A percentile compares a stretch with the other conserved stretches of the same genome.
phyloP scores from a whole-genome alignment of 805 yeast genomes.

The Metschnikowia cerradonensis region DNA sequence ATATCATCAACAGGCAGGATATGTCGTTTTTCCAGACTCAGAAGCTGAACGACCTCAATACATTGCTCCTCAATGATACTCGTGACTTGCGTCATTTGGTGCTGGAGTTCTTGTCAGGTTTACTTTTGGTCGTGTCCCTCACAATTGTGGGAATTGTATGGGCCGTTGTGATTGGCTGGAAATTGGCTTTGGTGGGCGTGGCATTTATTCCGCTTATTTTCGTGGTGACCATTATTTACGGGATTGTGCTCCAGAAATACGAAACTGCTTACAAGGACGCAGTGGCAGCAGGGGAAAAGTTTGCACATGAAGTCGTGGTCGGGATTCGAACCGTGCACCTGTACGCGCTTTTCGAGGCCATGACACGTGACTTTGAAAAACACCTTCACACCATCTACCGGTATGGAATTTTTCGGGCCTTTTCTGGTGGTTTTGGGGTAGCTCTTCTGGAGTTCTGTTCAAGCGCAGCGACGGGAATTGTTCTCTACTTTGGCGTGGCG shows the following conservation, averaged over 20 bases:
- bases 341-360: constrained; percentile 49
- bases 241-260: constrained; percentile 44
- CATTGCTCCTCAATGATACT: constrained; percentile 74
- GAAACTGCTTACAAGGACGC: constrained; percentile 60
- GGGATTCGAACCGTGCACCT: constrained; percentile 64
- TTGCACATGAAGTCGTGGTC: constrained; percentile 47
- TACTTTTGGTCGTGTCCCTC: constrained; percentile 51
- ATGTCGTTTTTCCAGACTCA: constrained; percentile 48
- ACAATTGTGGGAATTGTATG: constrained; percentile 63
- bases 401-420: constrained; percentile 49
- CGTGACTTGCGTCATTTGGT: constrained; percentile 70
- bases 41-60: constrained; percentile 51
- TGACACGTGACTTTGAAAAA: constrained; percentile 34
- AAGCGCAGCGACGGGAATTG: constrained; percentile 60
- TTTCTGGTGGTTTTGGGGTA: constrained; percentile 63
- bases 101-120: constrained; percentile 55
- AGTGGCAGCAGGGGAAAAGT: constrained; percentile 52
- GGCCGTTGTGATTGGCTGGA: constrained; percentile 84
- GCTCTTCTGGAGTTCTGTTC: constrained; percentile 53
- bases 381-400: constrained; percentile 28
- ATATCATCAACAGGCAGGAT: constrained; percentile 47
- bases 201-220: constrained; percentile 67
- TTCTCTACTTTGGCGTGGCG: constrained; percentile 76
- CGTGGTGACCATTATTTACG: constrained; percentile 48
- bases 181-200: constrained; percentile 74